Evolutionary conservation across 176 grass and related monocot species (phyloP).

Genomic region (Bonia amplexicaulis): DNA sequence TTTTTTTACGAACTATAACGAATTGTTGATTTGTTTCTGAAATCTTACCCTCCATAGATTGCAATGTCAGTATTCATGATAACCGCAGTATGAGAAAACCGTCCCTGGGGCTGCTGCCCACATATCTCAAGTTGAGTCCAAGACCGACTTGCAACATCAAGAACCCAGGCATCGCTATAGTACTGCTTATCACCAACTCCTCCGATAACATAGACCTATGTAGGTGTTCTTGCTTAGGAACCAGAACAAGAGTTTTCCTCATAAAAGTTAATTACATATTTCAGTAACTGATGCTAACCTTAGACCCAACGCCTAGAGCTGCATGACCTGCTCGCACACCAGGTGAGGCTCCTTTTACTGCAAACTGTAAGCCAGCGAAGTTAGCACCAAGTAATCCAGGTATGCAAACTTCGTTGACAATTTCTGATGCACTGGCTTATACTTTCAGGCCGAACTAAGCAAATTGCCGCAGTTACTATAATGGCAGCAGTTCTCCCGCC

Average conservation of each 20-base stretch:
- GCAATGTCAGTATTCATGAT: constrained; percentile 70
- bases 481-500: neutral
- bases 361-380: constrained; percentile 47
- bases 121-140: constrained; percentile 83
- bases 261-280: neutral
- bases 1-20: neutral
- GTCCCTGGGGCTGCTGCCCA: constrained; percentile 84
- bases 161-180: constrained; percentile 94
- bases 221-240: neutral
- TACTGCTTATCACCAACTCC: constrained; percentile 97
- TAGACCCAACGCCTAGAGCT: constrained; percentile 68
- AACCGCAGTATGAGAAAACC: constrained; percentile 84
- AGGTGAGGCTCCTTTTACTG: constrained; percentile 67
- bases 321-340: constrained; percentile 92
- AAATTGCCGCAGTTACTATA: neutral
- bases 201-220: constrained; percentile 82
- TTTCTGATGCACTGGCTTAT: neutral
- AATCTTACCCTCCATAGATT: constrained; percentile 89
- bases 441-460: neutral
- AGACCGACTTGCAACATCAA: constrained; percentile 51
- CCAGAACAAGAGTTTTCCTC: neutral
- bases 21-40: neutral
- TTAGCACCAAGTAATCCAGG: neutral
- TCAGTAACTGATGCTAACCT: constrained; percentile 43
- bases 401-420: neutral